Conservation (phyloP, 78 protist species). For the Tieghemostelium lacteum region DNA sequence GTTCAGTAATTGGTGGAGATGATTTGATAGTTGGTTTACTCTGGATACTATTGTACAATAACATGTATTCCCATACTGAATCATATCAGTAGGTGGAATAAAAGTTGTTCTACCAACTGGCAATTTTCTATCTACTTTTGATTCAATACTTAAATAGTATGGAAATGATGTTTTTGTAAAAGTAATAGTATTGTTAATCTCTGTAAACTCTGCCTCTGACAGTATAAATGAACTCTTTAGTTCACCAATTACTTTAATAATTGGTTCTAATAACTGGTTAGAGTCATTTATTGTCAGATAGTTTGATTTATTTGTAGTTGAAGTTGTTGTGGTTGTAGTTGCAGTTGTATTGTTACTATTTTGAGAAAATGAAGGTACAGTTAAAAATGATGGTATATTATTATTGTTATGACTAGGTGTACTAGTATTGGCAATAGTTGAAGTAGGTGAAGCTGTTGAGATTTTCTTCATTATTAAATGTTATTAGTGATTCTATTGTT, state of each 20-base stretch:
- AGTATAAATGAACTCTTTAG: background rate
- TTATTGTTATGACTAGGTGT: too few relatives aligned
- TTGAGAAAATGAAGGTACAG: background rate
- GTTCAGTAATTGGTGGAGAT: background rate
- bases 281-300: background rate
- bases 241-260: background rate
- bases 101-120: background rate
- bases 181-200: conserved; percentile 31
- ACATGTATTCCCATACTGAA: background rate
- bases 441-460: too few relatives aligned
- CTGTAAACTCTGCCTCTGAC: conserved; percentile 25
- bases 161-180: conserved; percentile 46
- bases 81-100: background rate
- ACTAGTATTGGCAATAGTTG: too few relatives aligned
- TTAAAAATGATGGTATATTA: background rate
- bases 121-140: background rate
- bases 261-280: background rate
- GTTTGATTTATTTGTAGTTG: background rate
- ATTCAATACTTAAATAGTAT: background rate
- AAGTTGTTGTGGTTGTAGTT: conserved; percentile 22
- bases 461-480: too few relatives aligned
- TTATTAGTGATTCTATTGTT: too few relatives aligned
- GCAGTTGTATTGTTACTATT: background rate
- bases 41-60: background rate
- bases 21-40: background rate